Conservation (phyloP, 2,329 filamentous ascomycete genomes). For the Xylogone sp. region DNA sequence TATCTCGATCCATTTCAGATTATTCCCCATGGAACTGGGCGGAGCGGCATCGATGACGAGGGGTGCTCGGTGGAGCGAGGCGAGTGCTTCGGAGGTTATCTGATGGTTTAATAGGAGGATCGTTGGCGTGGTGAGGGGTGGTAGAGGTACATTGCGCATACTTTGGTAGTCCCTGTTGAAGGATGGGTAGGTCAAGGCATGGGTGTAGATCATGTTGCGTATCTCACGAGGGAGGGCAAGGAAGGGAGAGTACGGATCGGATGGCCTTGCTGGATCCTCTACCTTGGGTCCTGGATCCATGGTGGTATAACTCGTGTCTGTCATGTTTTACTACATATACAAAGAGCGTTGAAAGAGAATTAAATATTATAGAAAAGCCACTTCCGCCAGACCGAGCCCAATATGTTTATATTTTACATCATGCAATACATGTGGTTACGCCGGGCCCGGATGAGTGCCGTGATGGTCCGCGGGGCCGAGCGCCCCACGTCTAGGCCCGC, state of each 20-base stretch:
- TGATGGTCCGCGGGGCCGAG: too few species aligned
- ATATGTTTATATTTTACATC: too few species aligned
- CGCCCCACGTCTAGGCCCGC: too few species aligned
- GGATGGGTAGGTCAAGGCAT: conserved; percentile 7
- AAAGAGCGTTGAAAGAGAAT: too few species aligned
- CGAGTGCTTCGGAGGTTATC: conserved; percentile 25
- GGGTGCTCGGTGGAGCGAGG: conserved; percentile 24
- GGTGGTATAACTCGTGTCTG: neutral
- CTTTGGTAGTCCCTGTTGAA: neutral
- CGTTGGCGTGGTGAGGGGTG: conserved; percentile 21
- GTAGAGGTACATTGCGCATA: neutral
- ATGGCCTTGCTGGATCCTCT: neutral
- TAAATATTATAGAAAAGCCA: too few species aligned
- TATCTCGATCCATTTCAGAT: conserved; percentile 12
- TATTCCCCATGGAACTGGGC: conserved; percentile 2
- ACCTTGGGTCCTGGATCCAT: neutral
- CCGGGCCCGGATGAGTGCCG: too few species aligned
- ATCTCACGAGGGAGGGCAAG: conserved; percentile 9
- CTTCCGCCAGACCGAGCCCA: too few species aligned
- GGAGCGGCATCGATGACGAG: conserved; percentile 19
- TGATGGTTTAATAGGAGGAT: conserved; percentile 31
- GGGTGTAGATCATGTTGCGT: conserved; percentile 9
- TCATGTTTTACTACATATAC: too few species aligned
- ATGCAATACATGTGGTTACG: too few species aligned
- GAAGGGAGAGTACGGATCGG: conserved; percentile 1